Conservation (phyloP, 345 rosid genomes). For the Rhizophora apiculata region DNA sequence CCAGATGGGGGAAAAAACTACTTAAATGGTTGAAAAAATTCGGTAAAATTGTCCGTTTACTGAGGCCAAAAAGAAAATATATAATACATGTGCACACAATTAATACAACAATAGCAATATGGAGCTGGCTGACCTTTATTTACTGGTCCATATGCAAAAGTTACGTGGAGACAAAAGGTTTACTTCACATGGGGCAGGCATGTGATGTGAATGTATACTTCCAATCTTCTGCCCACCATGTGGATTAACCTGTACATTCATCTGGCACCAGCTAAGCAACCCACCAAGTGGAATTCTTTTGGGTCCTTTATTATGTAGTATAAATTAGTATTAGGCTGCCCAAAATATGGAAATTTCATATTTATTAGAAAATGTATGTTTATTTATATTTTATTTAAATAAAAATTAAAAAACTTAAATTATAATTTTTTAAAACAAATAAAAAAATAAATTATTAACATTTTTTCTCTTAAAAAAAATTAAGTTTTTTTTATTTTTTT, state of each 20-base stretch:
- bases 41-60: no score
- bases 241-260: constrained; percentile 50
- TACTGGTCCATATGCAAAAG: constrained; percentile 21
- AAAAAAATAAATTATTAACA: no score
- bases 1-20: no score
- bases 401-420: no score
- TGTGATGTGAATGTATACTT: constrained; percentile 46
- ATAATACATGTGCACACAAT: not conserved
- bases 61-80: not conserved
- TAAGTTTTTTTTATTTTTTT: no score
- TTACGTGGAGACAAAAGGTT: constrained; percentile 36
- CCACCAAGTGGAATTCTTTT: constrained; percentile 28
- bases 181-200: constrained; percentile 43
- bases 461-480: no score
- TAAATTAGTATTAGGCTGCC: not conserved
- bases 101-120: not conserved
- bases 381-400: not conserved
- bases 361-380: not conserved
- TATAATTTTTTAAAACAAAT: no score
- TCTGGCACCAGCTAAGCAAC: constrained; percentile 67
- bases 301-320: not conserved
- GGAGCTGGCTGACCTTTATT: constrained; percentile 4
- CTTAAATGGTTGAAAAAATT: no score
- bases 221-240: constrained; percentile 50
- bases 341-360: not conserved